phyloP scores from a whole-genome alignment of 1,284 basidiomycete species.

The Sutorius eximius region DNA sequence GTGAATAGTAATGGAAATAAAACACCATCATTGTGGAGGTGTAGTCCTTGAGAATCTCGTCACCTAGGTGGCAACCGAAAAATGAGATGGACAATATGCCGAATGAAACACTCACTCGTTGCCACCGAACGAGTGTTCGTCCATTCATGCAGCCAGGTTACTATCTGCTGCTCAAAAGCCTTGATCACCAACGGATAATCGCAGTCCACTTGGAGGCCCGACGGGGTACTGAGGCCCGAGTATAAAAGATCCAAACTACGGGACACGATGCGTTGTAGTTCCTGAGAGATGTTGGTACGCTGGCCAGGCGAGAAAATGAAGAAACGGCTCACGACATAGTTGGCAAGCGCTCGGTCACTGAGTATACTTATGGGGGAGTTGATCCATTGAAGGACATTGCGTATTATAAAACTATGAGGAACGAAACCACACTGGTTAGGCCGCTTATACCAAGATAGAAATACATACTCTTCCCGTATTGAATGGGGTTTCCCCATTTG shows the following conservation, averaged over 20 bases:
- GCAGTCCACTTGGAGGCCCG: constrained; percentile 83
- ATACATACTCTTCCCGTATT: constrained; percentile 80
- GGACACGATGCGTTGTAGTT: constrained; percentile 84
- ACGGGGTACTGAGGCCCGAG: constrained; percentile 77
- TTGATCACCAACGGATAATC: constrained; percentile 86
- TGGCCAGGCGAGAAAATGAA: background rate
- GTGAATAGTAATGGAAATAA: constrained; percentile 81
- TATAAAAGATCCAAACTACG: constrained; percentile 90
- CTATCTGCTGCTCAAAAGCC: constrained; percentile 80
- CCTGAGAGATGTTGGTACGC: constrained; percentile 42
- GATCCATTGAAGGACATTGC: constrained; percentile 76
- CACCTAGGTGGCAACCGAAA: constrained; percentile 20
- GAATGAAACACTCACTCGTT: constrained; percentile 15
- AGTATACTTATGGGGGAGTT: constrained; percentile 60
- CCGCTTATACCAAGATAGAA: constrained; percentile 7
- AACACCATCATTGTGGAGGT: constrained; percentile 61
- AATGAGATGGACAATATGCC: constrained; percentile 3
- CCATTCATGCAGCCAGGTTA: constrained; percentile 71
- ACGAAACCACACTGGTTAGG: background rate
- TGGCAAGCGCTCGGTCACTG: constrained; percentile 63
- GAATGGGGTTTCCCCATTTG: constrained; percentile 92
- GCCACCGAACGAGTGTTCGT: constrained; percentile 26
- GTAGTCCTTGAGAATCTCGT: constrained; percentile 44
- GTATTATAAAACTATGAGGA: constrained; percentile 74
- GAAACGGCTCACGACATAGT: constrained; percentile 60